Evolutionary conservation across 805 yeast genomes (phyloP).

Genomic region (Suhomyces prunicola): DNA sequence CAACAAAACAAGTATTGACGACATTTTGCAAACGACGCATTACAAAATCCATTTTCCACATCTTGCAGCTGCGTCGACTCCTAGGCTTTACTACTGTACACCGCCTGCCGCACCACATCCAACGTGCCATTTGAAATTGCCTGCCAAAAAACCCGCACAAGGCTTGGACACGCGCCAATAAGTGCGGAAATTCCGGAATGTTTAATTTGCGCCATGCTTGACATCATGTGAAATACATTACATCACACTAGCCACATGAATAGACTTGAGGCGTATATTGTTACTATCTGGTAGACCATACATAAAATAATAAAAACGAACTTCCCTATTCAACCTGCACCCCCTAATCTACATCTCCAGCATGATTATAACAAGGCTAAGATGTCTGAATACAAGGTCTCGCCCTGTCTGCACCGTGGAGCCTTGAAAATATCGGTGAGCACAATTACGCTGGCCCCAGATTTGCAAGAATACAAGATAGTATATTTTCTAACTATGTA

Average conservation of each 20-base stretch:
- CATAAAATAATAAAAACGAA: too few relatives aligned
- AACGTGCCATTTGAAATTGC: not conserved
- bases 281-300: too few relatives aligned
- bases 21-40: too few relatives aligned
- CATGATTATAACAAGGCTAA: too few relatives aligned
- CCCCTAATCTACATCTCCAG: too few relatives aligned
- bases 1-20: too few relatives aligned
- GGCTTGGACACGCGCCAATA: not conserved
- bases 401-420: not conserved
- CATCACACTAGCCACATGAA: not conserved
- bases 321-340: too few relatives aligned
- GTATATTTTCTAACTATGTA: not conserved
- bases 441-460: too few relatives aligned
- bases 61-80: too few relatives aligned
- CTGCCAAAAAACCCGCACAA: not conserved
- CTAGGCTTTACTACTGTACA: not conserved
- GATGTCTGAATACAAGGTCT: not conserved
- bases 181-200: not conserved
- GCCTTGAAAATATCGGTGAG: too few relatives aligned
- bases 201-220: not conserved
- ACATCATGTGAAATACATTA: not conserved
- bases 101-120: not conserved
- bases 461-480: not conserved
- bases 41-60: too few relatives aligned
- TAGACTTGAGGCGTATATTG: not conserved